Conservation (phyloP, 2,329 filamentous ascomycete genomes). For the Periconia sp. region DNA sequence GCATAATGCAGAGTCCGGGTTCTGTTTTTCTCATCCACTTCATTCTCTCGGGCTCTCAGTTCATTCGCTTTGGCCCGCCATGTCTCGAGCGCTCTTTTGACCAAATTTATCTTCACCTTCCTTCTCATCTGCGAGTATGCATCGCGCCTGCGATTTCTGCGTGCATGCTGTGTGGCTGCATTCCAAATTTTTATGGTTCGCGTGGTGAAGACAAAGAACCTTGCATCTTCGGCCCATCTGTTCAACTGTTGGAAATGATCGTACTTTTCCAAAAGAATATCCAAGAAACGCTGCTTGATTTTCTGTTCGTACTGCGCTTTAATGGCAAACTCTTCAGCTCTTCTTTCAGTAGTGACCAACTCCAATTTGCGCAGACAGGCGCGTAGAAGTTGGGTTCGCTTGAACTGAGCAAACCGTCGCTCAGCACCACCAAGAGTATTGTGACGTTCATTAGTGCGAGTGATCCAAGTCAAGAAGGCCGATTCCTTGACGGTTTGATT, state of each 20-base stretch:
- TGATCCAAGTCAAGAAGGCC: constrained; percentile 30
- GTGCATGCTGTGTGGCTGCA: constrained; percentile 51
- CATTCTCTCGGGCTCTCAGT: constrained; percentile 22
- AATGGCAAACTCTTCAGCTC: constrained; percentile 39
- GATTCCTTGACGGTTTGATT: constrained; percentile 30
- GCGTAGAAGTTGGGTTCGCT: constrained; percentile 30
- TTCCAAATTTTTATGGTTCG: constrained; percentile 55
- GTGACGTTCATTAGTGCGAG: constrained; percentile 26
- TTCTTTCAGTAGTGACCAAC: constrained; percentile 22
- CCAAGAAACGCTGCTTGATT: constrained; percentile 41
- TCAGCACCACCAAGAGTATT: constrained; percentile 35
- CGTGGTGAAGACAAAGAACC: constrained; percentile 58
- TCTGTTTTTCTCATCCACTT: constrained; percentile 34
- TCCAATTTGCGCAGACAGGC: constrained; percentile 31
- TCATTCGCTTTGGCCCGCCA: constrained; percentile 38
- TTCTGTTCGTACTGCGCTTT: constrained; percentile 46
- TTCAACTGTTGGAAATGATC: constrained; percentile 52
- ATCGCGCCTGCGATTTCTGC: constrained; percentile 56
- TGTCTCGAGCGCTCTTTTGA: constrained; percentile 40
- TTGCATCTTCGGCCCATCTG: constrained; percentile 57
- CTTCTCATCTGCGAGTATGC: constrained; percentile 58
- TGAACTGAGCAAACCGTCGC: constrained; percentile 31
- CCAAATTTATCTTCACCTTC: constrained; percentile 57
- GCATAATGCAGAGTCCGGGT: constrained; percentile 23
- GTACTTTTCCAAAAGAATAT: constrained; percentile 37